Evolutionary conservation across 192 early-diverging fungal genomes (phyloP).

Genomic region (Powellomyces hirtus): DNA sequence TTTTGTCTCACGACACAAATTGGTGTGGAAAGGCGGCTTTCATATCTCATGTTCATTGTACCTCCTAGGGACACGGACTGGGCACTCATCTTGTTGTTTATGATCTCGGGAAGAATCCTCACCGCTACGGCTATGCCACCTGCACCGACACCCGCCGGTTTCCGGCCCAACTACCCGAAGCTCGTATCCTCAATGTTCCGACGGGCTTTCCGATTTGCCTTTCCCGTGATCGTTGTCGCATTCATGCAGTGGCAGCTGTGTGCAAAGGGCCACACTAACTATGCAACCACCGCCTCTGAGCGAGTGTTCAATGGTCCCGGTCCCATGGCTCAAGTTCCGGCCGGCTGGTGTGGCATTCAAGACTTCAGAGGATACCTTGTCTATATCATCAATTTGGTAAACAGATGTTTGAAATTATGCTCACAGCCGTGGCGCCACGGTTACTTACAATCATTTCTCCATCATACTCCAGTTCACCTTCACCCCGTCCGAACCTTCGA

Average conservation of each 20-base stretch:
- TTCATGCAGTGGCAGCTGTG: constrained; percentile 12
- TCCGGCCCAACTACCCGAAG: constrained; percentile 1
- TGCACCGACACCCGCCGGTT: background rate
- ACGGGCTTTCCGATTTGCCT: constrained; percentile 6
- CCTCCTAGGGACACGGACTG: background rate
- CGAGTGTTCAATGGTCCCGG: background rate
- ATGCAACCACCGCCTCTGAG: background rate
- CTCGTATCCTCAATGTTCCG: constrained; percentile 18
- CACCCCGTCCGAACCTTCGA: background rate
- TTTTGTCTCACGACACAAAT: too few species aligned
- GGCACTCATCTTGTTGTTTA: constrained; percentile 5
- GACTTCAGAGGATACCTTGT: background rate
- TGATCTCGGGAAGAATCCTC: constrained; percentile 7
- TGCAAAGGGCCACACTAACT: background rate
- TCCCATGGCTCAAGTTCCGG: background rate
- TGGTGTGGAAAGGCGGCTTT: too few species aligned
- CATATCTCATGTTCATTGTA: too few species aligned
- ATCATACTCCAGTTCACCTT: background rate
- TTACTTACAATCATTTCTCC: too few species aligned
- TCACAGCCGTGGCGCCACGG: too few species aligned
- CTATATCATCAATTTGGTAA: constrained; percentile 4
- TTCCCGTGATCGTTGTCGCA: constrained; percentile 5
- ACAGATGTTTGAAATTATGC: too few species aligned
- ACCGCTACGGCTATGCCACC: background rate
- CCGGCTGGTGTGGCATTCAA: constrained; percentile 8